Base-by-base conservation (phyloP, 371 early-diverging fungal genomes). In the Rozella allomycis region DNA sequence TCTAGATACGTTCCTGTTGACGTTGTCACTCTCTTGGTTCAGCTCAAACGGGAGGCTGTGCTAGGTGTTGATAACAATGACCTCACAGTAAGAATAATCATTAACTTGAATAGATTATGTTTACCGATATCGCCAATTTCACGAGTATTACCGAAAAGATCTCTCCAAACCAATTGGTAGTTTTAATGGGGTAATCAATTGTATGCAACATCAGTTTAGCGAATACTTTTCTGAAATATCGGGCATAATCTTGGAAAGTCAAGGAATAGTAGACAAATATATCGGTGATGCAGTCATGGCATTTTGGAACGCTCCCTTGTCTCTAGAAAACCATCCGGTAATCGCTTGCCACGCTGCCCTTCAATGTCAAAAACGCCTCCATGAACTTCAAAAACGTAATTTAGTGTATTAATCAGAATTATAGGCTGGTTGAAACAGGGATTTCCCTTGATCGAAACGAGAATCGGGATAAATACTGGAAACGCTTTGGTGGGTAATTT, bases 291-390 rank as follows among this genome's bases (percentile, higher is more conserved):
- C 28, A 5, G 14, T 28, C 14, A 14, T 28, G 14, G 28, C 28
- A 28, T 28, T 28, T 16, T 28, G 28, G 28, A 28, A 28, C 14
- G 28, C 28, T 12, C 28, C 28, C 5, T 5, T 28, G 6, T 28
- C 28, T 8, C n/a, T 8, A 14, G 16, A 28, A 14, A 16, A 28
- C 16, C 28, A 28, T 14, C n/a, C 28, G 6, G 6, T 16, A 28
- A 28, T 28, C 5, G 7, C n/a, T 5, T 28, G 28, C 14, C 9
- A 16, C 16, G 28, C 28, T 28, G 28, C 28, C 6, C 16, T 28
- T 6, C 9, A 28, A 12, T 6, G 28, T 28, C 28, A 14, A 10
- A 7, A 8, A 16, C 9, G 13, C 9, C 28, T 28, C 5, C 7
- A 11, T 12, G 28, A 28, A 14, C 16, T 28, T n/a, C n/a, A n/a